A percentile compares a stretch with the other conserved stretches of the same genome.
These are phyloP conservation scores for Pseudocercospora vitis DNA, from an alignment of 2,329 filamentous ascomycete genomes.

Conservation along the genomic window DNA sequence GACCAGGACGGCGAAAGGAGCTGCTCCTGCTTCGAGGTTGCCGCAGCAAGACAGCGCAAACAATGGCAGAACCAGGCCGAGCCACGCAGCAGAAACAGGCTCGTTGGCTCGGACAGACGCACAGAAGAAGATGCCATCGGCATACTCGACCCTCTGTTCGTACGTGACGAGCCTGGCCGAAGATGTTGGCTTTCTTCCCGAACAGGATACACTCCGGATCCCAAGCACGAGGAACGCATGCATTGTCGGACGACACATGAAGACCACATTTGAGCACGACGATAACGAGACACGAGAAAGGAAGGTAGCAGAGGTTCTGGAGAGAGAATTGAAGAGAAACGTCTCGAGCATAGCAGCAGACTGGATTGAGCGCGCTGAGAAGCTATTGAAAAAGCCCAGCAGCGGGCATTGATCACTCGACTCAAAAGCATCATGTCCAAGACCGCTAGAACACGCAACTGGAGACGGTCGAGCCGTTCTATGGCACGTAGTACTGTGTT, in stretches of 20 bases:
- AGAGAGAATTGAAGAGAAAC: constrained; percentile 52
- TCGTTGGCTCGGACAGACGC: constrained; percentile 34
- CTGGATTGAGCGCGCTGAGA: constrained; percentile 55
- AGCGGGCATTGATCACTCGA: constrained; percentile 47
- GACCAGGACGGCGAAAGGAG: constrained; percentile 18
- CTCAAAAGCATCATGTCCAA: too few species aligned
- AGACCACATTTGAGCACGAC: background rate
- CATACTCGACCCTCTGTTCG: constrained; percentile 78
- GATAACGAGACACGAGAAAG: constrained; percentile 49
- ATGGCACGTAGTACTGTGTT: too few species aligned
- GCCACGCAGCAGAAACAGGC: constrained; percentile 38
- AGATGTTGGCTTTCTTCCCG: constrained; percentile 72
- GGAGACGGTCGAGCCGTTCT: too few species aligned
- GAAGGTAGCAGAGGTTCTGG: constrained; percentile 63
- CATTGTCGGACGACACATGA: constrained; percentile 64
- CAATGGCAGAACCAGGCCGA: background rate
- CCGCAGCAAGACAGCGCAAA: constrained; percentile 25
- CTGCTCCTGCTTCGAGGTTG: constrained; percentile 11
- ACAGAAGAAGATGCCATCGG: constrained; percentile 56
- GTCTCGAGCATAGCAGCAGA: constrained; percentile 46
- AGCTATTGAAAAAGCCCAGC: constrained; percentile 48
- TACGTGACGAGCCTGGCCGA: constrained; percentile 71
- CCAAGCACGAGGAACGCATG: constrained; percentile 87
- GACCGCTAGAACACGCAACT: too few species aligned
- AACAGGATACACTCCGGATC: constrained; percentile 85